Percentiles rank a stretch among this genome's conserved stretches.
Conservation (phyloP, 2,329 filamentous ascomycete genomes). For the Pezicula rhizophila region DNA sequence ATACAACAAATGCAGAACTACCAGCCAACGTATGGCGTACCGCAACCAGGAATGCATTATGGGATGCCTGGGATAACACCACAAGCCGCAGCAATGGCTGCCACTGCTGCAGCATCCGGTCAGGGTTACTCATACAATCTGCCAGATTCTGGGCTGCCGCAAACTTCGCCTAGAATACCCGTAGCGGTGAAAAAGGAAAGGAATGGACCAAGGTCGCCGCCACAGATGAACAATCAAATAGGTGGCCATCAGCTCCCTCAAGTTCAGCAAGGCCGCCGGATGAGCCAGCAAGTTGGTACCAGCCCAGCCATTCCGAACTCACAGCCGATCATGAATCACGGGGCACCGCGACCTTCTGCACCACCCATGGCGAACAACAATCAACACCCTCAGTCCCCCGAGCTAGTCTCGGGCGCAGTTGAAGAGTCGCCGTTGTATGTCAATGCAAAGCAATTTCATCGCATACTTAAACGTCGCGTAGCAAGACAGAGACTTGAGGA, state of each 20-base stretch:
- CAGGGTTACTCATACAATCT: slow-evolving; percentile 63
- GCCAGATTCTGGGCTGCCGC: slow-evolving; percentile 61
- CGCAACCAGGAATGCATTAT: slow-evolving; percentile 73
- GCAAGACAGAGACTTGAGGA: slow-evolving; percentile 92
- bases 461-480: slow-evolving; percentile 89
- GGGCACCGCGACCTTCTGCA: slow-evolving; percentile 43
- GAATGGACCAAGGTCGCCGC: slow-evolving; percentile 63
- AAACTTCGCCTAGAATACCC: slow-evolving; percentile 73
- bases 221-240: slow-evolving; percentile 52
- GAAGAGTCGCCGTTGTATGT: slow-evolving; percentile 96
- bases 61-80: slow-evolving; percentile 63
- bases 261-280: slow-evolving; percentile 55
- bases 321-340: slow-evolving; percentile 71
- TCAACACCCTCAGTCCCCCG: slow-evolving; percentile 67
- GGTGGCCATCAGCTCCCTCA: slow-evolving; percentile 37
- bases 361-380: slow-evolving; percentile 58
- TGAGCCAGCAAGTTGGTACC: slow-evolving; percentile 64
- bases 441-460: slow-evolving; percentile 97
- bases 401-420: slow-evolving; percentile 63
- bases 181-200: slow-evolving; percentile 66
- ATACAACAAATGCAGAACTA: slow-evolving; percentile 73
- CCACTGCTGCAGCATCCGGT: slow-evolving; percentile 84
- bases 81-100: slow-evolving; percentile 86
- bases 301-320: slow-evolving; percentile 70
- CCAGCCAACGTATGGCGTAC: slow-evolving; percentile 68